These are phyloP conservation scores for Blastobotrys ciferrii DNA, from an alignment of 1,139 yeast genomes.

Conservation along the genomic window DNA sequence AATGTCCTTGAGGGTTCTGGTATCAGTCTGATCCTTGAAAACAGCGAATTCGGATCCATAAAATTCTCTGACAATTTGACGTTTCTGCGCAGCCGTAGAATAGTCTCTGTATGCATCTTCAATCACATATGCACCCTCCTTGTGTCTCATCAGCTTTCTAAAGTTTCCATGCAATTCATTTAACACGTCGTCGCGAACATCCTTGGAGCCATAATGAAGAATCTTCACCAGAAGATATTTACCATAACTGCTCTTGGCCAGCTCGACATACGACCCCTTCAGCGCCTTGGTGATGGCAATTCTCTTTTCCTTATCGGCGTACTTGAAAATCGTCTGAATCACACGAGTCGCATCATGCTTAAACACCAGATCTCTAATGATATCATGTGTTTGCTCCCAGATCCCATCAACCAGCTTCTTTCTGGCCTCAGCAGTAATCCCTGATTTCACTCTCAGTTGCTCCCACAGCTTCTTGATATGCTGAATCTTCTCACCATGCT, in stretches of 20 bases:
- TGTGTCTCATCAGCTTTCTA: slow-evolving; percentile 90
- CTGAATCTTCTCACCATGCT: slow-evolving; percentile 81
- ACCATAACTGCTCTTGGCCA: slow-evolving; percentile 92
- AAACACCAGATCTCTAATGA: slow-evolving; percentile 78
- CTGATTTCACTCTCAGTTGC: slow-evolving; percentile 77
- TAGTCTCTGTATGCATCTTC: slow-evolving; percentile 90
- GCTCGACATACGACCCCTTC: slow-evolving; percentile 72
- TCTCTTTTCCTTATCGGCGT: slow-evolving; percentile 77
- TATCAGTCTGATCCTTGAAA: slow-evolving; percentile 68
- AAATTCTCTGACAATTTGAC: slow-evolving; percentile 90
- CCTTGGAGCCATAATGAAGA: slow-evolving; percentile 86
- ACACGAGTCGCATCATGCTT: slow-evolving; percentile 97
- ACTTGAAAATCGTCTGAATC: slow-evolving; percentile 89
- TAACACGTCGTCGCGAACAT: slow-evolving; percentile 69
- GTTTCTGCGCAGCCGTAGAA: slow-evolving; percentile 78
- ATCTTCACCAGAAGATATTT: slow-evolving; percentile 86
- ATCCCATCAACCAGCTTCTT: slow-evolving; percentile 78
- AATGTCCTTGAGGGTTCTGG: slow-evolving; percentile 64
- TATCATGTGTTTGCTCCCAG: slow-evolving; percentile 78
- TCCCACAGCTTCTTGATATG: slow-evolving; percentile 90
- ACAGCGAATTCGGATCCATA: slow-evolving; percentile 97
- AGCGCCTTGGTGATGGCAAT: slow-evolving; percentile 65
- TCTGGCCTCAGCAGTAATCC: slow-evolving; percentile 74
- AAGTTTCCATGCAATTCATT: slow-evolving; percentile 87
- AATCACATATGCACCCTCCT: slow-evolving; percentile 98